Evolutionary conservation across 2,329 filamentous ascomycete species (phyloP), one percentile per base, ranked within the genome.

Genomic region (Sclerotinia minor): DNA sequence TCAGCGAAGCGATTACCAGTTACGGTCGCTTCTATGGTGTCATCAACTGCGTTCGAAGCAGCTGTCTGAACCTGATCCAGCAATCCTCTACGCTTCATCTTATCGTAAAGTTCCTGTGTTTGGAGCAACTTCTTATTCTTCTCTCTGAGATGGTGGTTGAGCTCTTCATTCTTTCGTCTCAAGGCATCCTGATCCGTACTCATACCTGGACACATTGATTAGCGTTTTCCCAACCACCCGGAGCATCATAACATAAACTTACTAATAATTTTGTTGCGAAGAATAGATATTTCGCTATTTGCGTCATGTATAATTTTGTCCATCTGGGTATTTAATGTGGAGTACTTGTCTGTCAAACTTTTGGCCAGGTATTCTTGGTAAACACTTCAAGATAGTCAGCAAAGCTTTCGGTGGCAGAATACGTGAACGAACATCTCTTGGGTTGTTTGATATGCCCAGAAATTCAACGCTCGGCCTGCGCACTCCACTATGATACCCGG

Each of bases 401-500:
- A 54, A 53, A 68, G 67, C 76, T 59, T 76, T 73, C 66, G n/a
- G 41, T 35, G 49, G 35, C 9, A 38, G 41, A 21, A 13, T 41
- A 15, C 29, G 7, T 17, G n/a, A 13, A 77, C 83, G 71, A 74
- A 92, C 90, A 96, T 90, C 78, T 97, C 91, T 74, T 95, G 91
- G 3, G 88, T 88, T 26, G 89, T 88, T 76, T 97, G 93, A 74
- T 96, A 97, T 41, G 87, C 89, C 89, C 92, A 96, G 76, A 97
- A 97, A 44, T 85, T 87, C 71, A 97, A 79, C 1, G 89, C 92
- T 72, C 91, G 85, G 6, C 89, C 88, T 29, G 92, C 90, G 78
- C 92, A 96, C 73, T 97, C 94, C 84, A 96, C 92, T 71, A 97
- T 91, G 41, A 89, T 83, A 45, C 84, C 89, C 0, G 94, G 94